Conservation (phyloP, 345 rosid species). For the Hibiscus mutabilis region DNA sequence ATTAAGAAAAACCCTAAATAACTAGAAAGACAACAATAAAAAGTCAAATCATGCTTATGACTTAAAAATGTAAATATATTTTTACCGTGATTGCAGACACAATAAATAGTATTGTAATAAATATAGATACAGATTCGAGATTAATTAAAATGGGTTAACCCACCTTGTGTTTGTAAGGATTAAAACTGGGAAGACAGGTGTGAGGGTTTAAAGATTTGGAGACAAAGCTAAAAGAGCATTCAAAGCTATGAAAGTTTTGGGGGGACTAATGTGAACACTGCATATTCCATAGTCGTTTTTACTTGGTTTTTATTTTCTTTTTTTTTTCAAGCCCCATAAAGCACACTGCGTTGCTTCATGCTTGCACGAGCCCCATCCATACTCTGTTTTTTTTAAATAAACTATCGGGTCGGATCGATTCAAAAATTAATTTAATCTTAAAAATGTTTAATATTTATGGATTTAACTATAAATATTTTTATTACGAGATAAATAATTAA, state of each 20-base stretch:
- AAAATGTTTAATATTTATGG: too few species aligned
- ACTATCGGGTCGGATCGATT: too few species aligned
- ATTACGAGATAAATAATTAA: too few species aligned
- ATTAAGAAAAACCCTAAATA: too few species aligned
- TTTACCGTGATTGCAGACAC: too few species aligned
- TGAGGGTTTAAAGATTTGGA: slow-evolving; percentile 28
- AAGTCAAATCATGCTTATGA: too few species aligned
- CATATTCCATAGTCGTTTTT: not conserved
- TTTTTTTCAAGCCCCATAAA: slow-evolving; percentile 11
- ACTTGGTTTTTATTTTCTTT: not conserved
- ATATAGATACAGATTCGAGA: not conserved
- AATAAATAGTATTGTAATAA: too few species aligned
- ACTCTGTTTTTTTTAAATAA: not conserved
- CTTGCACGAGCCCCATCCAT: slow-evolving; percentile 20
- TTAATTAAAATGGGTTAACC: not conserved
- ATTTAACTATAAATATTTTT: too few species aligned
- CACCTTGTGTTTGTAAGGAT: not conserved
- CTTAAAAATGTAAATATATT: too few species aligned
- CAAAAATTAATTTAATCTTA: too few species aligned
- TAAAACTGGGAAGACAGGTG: slow-evolving; percentile 36
- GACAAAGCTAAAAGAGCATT: slow-evolving; percentile 32
- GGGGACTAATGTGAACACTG: slow-evolving; percentile 24
- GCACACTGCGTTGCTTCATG: slow-evolving; percentile 34
- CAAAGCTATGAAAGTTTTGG: slow-evolving; percentile 20
- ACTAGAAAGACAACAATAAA: too few species aligned